Base-by-base conservation (phyloP, 345 rosid genomes). In the Laguncularia racemosa region DNA sequence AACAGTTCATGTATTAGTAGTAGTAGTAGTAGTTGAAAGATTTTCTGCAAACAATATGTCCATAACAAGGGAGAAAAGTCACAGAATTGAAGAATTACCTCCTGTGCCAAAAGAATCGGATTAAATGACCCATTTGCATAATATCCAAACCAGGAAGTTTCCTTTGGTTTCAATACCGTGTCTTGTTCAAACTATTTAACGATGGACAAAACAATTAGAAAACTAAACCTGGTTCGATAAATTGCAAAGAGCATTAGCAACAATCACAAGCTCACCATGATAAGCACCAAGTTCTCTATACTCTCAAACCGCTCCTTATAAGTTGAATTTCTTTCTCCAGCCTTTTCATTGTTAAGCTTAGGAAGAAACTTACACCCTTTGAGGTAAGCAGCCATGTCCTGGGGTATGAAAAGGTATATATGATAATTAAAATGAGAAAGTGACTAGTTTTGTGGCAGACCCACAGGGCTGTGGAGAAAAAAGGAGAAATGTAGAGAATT, bases 131-230 rank as follows among this genome's bases (percentile, higher is more conserved):
- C 91, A 53, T 84, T 95, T n/a, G 86, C 84, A 68, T 74, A 86
- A 61, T 86, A 83, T 23, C 98, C 91, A 57, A 86, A 91, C 84
- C 83, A 79, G 55, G 98, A 72, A 11, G 96, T 91, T 78, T 86
- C 87, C 64, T 81, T 88, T 2, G 98, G 95, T 71, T 82, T 62
- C 79, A 86, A 66, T 63, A 86, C 73, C 0, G 81, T 72, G 61
- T 88, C 98, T 0, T 86, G 85, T 58, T 88, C 92, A 71, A 91
- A 91, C 98, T 86, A 76, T 56, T 56, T 20, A 44, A 21, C 53
- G 51, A 64, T 33, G 11, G 13, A 50, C n/a, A 15, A 59, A 53
- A 55, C 44, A 18, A 11, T 8, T 23, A 61, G 53, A 53, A 6
- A 53, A 19, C 16, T 17, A 18, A 53, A 21, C 2, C 4, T 44